phyloP scores from a whole-genome alignment of 768 basidiomycete genomes.

The Mycena metata region DNA sequence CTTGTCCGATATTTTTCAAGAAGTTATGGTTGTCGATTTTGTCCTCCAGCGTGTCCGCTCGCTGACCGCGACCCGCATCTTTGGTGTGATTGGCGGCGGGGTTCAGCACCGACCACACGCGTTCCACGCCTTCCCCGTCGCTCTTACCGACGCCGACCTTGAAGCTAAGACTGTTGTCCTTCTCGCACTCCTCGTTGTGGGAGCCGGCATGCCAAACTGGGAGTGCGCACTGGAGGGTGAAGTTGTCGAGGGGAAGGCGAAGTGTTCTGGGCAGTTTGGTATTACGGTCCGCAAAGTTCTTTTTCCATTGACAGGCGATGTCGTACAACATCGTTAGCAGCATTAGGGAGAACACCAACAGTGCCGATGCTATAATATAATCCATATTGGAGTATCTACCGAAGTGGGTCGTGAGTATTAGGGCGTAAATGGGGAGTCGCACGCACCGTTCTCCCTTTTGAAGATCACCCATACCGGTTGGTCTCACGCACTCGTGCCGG shows the following conservation, averaged over 20 bases:
- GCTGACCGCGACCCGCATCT: constrained; percentile 46
- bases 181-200: constrained; percentile 35
- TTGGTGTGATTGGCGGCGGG: constrained; percentile 38
- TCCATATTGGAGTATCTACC: constrained; percentile 8
- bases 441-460: constrained; percentile 40
- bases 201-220: constrained; percentile 33
- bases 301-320: constrained; percentile 28
- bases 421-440: too few relatives aligned
- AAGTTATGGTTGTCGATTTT: constrained; percentile 38
- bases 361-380: not conserved
- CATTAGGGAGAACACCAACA: not conserved
- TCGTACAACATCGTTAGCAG: constrained; percentile 41
- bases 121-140: constrained; percentile 39
- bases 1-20: constrained; percentile 29
- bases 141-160: constrained; percentile 29
- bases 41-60: constrained; percentile 45
- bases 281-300: not conserved
- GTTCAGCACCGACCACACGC: constrained; percentile 46
- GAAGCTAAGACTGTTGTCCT: constrained; percentile 29
- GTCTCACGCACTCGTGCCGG: constrained; percentile 32
- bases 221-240: constrained; percentile 9
- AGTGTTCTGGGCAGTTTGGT: not conserved
- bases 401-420: not conserved
- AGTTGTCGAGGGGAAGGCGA: not conserved
- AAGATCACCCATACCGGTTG: constrained; percentile 38